Evolutionary conservation across 257 asterid species (phyloP), one percentile per base, ranked within the genome.

Genomic region (Cordia subcordata): DNA sequence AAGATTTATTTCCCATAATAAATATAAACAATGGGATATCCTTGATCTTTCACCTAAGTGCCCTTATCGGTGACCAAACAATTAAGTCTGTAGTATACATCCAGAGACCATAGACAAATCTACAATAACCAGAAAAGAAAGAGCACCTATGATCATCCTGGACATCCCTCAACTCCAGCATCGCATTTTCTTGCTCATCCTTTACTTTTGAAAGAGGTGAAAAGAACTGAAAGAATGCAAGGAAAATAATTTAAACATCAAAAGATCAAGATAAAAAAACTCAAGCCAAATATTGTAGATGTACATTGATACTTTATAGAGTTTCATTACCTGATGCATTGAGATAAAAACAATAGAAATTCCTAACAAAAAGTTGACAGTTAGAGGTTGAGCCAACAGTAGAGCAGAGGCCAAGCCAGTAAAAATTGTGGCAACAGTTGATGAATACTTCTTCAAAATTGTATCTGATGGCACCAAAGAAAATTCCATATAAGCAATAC

Each of bases 371-470:
- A 93, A 93, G 76, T 93, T 93, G 76, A 85, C 74, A 70, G 97
- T 93, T 78, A 93, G 75, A 21, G 79, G 72, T 74, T 93, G 97
- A 55, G 96, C 99, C 77, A 93, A 93, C 77, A 93, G 45, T 42
- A 69, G 81, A 23, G 99, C 99, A 57, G 99, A 93, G 59, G 97
- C 96, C 66, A 93, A 80, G 78, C 99, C 97, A 5, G 99, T 93
- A 81, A 93, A 93, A 72, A 93, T 93, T 40, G 99, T 93, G 59
- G 99, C 99, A 13, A 93, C 99, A 32, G 99, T 93, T 17, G 97
- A 92, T 16, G 97, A 92, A 70, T 92, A 92, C 79, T 92, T 92
- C 90, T 88, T 88, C 91, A 92, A 72, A 77, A 86, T 92, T 20
- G 95, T 81, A 84, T 86, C 96, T 88, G 83, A 61, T 19, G 46